These are phyloP conservation scores for Kuraishia hungarica DNA, from an alignment of 805 yeast species.

Conservation along the genomic window DNA sequence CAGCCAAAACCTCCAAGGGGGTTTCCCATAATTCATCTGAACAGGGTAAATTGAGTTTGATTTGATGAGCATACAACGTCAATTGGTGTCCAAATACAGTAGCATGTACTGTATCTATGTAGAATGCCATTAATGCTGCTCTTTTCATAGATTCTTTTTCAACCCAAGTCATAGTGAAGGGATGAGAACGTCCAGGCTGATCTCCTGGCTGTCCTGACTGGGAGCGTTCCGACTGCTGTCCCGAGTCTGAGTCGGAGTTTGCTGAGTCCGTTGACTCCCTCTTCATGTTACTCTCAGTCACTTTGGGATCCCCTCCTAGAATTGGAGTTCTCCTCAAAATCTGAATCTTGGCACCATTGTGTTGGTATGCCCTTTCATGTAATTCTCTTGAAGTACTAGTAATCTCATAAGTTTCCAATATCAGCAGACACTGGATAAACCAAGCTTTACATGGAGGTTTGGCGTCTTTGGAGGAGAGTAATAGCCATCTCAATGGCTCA, in stretches of 20 bases:
- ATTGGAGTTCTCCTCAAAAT: constrained; percentile 38
- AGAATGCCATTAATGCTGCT: constrained; percentile 67
- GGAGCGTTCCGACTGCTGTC: too few species aligned
- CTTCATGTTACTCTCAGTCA: constrained; percentile 27
- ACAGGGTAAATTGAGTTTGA: constrained; percentile 49
- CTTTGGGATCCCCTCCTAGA: constrained; percentile 32
- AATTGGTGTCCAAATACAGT: constrained; percentile 63
- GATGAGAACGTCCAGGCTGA: too few species aligned
- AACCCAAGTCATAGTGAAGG: constrained; percentile 41
- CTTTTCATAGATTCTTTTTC: constrained; percentile 69
- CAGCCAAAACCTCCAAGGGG: background rate
- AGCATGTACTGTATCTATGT: constrained; percentile 65
- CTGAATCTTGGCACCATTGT: constrained; percentile 44
- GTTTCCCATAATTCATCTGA: constrained; percentile 2
- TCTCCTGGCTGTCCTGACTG: too few species aligned
- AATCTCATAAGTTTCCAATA: constrained; percentile 40
- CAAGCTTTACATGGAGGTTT: constrained; percentile 38
- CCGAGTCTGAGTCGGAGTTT: too few species aligned
- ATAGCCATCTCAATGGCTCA: constrained; percentile 32
- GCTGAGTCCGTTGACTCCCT: too few species aligned
- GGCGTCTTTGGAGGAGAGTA: constrained; percentile 36
- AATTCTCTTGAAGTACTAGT: constrained; percentile 31
- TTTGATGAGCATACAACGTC: constrained; percentile 40
- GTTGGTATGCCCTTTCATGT: constrained; percentile 44
- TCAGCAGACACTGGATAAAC: constrained; percentile 38